These are phyloP conservation scores for Amyloporia xantha DNA, from an alignment of 768 basidiomycete species.

Conservation along the genomic window DNA sequence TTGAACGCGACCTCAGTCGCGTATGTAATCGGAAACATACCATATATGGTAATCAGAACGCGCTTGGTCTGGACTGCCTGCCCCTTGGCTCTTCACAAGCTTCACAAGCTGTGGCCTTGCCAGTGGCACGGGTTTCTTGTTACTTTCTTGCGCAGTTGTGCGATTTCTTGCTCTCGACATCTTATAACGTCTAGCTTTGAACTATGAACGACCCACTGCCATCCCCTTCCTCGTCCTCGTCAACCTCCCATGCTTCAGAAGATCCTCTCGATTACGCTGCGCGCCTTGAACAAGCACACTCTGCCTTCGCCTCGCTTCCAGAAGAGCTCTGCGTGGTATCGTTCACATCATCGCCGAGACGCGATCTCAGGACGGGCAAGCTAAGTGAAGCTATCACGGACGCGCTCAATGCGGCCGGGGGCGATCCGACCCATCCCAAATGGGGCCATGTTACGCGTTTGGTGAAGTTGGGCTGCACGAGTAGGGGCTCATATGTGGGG, in stretches of 20 bases:
- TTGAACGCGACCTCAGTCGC: no score
- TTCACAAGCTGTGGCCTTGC: no score
- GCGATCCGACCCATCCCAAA: constrained; percentile 37
- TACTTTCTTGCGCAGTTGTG: no score
- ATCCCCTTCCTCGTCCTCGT: constrained; percentile 1
- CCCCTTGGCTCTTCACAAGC: no score
- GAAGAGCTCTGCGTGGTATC: constrained; percentile 31
- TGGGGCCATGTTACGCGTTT: constrained; percentile 39
- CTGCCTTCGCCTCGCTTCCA: constrained; percentile 4
- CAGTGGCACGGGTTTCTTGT: no score
- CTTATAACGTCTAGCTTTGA: neutral
- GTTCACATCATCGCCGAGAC: constrained; percentile 26
- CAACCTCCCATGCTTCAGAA: neutral
- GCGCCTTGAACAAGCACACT: neutral
- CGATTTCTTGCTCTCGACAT: no score
- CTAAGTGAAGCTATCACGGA: constrained; percentile 29
- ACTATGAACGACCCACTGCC: neutral
- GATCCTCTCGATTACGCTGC: neutral
- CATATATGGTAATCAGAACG: no score
- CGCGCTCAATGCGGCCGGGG: constrained; percentile 29
- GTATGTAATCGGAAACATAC: no score
- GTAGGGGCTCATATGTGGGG: constrained; percentile 28
- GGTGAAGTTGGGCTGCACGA: constrained; percentile 35
- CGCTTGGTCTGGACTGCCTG: no score
- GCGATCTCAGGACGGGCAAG: constrained; percentile 24